Base-by-base conservation (phyloP, 768 basidiomycete genomes). In the Chalciporus piperatus region DNA sequence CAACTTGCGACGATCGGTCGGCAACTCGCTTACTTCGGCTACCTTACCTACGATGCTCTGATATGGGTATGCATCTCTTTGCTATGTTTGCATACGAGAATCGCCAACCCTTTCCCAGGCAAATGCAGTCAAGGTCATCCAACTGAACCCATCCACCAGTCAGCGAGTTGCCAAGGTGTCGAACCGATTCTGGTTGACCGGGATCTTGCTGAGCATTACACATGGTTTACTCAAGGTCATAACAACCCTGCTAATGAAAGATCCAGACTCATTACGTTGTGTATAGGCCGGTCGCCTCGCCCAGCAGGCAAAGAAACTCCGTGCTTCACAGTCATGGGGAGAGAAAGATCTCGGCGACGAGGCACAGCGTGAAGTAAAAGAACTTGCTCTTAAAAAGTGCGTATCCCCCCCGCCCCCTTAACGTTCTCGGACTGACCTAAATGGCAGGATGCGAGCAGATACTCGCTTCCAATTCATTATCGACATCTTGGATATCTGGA, bases 21-120 rank as follows among this genome's bases (percentile, higher is more conserved):
- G 43, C 96, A 98, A 69, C 65, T 98, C 16, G 80, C 81, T 3
- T 98, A 98, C 75, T 93, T 92, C 55, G 86, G 85, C 3, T 99
- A 91, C 69, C 80, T 97, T 41, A 67, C 83, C 10, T 83, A 88
- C 61, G 97, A 99, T 67, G 80, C 83, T 44, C 63, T 97, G 53
- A 74, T 87, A 60, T 99, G 93, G 93, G 92, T 94, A 64, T 55
- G 84, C 63, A 45, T 33, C 38, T n/a, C 16, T 41, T 39, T 10
- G 1, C 17, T 50, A 20, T 16, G 10, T 16, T 30, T 9, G 30
- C 42, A 9, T 39, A 45, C 48, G 9, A 35, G 6, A 40, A n/a
- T 20, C 22, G 23, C 46, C 47, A 17, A 10, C 42, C 11, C 20
- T 35, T 43, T 20, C 12, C 50, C 33, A 89, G 87, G 84, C 83